Conservation (phyloP, 2,329 filamentous ascomycete genomes). For the Fusarium sp. region DNA sequence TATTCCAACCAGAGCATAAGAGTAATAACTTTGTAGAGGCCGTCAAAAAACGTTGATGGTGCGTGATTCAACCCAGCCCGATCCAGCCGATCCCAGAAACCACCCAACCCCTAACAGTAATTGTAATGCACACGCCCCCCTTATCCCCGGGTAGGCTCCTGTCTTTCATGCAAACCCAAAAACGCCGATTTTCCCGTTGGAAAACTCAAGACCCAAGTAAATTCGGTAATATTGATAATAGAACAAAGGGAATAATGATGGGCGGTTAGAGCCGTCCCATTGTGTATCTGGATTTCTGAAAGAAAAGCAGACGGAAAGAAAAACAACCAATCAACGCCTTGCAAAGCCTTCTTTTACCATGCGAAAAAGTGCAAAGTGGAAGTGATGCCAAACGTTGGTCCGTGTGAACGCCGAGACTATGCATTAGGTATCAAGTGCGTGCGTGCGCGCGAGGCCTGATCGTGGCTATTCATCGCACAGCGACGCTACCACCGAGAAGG, state of each 20-base stretch:
- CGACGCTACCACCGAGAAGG: conserved; percentile 60
- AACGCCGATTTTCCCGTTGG: conserved; percentile 20
- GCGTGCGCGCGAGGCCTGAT: background rate
- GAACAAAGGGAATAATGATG: conserved; percentile 36
- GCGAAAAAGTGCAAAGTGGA: conserved; percentile 30
- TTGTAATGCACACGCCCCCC: conserved; percentile 38
- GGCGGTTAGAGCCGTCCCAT: conserved; percentile 21
- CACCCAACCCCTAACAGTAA: conserved; percentile 19
- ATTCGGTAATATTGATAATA: conserved; percentile 9
- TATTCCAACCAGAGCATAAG: conserved; percentile 27
- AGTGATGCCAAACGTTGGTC: conserved; percentile 38
- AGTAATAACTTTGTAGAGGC: conserved; percentile 30
- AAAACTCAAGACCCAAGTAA: background rate
- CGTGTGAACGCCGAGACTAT: conserved; percentile 39
- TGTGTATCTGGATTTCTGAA: conserved; percentile 36
- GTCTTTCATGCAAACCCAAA: conserved; percentile 30
- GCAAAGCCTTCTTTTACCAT: conserved; percentile 39
- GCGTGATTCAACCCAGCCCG: conserved; percentile 20
- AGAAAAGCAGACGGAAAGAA: conserved; percentile 27
- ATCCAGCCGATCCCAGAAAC: background rate
- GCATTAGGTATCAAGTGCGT: conserved; percentile 27
- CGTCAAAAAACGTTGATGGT: conserved; percentile 27
- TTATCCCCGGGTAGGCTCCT: conserved; percentile 15
- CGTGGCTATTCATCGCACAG: conserved; percentile 50
- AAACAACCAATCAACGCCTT: conserved; percentile 32